These are phyloP conservation scores for Thielaviopsis cerberus DNA, from an alignment of 2,329 filamentous ascomycete genomes.

Conservation along the genomic window DNA sequence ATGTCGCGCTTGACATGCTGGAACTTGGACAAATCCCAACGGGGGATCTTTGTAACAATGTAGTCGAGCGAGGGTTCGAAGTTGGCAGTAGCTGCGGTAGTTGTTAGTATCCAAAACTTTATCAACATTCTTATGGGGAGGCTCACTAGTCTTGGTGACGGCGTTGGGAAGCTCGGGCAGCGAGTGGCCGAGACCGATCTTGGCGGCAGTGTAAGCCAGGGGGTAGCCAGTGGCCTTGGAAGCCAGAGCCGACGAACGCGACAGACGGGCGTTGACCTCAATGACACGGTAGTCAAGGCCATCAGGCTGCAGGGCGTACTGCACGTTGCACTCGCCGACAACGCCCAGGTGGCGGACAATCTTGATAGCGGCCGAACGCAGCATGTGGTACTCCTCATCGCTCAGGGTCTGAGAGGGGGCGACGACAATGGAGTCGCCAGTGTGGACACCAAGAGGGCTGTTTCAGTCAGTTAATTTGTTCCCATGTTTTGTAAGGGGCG, in stretches of 20 bases:
- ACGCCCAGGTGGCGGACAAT: constrained; percentile 94
- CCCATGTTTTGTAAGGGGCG: constrained; percentile 31
- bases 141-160: constrained; percentile 69
- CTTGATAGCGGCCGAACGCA: constrained; percentile 91
- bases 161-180: constrained; percentile 92
- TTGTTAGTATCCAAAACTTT: constrained; percentile 1
- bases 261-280: constrained; percentile 96
- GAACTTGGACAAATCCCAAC: constrained; percentile 98
- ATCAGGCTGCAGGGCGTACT: constrained; percentile 91
- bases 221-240: constrained; percentile 98
- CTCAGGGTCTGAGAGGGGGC: constrained; percentile 91
- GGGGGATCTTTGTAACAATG: constrained; percentile 94
- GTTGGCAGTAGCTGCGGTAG: constrained; percentile 57
- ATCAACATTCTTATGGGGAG: background rate
- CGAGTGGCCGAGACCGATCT: constrained; percentile 91
- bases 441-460: constrained; percentile 91
- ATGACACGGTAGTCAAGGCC: constrained; percentile 97
- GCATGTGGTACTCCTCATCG: constrained; percentile 99
- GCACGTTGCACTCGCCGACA: constrained; percentile 95
- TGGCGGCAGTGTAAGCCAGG: constrained; percentile 89
- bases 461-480: constrained; percentile 44
- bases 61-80: constrained; percentile 97
- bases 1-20: constrained; percentile 97
- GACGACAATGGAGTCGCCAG: constrained; percentile 95
- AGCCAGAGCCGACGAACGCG: constrained; percentile 85